phyloP scores from a whole-genome alignment of 2,329 filamentous ascomycete genomes.

The Didymella pinodella region DNA sequence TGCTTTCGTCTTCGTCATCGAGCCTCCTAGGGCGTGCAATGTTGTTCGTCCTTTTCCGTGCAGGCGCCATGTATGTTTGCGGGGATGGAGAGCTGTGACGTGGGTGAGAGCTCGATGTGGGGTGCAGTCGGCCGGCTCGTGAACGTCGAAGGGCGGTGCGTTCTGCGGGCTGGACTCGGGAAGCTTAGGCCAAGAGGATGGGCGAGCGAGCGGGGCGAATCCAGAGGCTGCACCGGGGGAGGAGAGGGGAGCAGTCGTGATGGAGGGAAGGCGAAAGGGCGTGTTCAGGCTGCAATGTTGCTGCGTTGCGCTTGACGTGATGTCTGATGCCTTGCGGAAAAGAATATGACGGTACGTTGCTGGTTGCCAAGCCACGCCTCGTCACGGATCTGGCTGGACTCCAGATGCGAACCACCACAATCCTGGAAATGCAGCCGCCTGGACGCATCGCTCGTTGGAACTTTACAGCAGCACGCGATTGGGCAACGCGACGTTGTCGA shows the following conservation, averaged over 20 bases:
- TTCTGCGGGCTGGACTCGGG: slow-evolving; percentile 34
- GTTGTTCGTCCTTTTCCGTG: slow-evolving; percentile 47
- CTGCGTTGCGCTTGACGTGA: slow-evolving; percentile 29
- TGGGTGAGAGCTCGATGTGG: slow-evolving; percentile 29
- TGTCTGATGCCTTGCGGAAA: slow-evolving; percentile 49
- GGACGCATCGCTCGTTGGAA: not conserved
- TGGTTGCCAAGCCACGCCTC: slow-evolving; percentile 25
- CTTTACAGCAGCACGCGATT: not conserved
- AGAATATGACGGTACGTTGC: slow-evolving; percentile 45
- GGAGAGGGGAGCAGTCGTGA: slow-evolving; percentile 34
- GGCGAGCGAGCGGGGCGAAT: slow-evolving; percentile 27
- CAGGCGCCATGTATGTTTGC: slow-evolving; percentile 48
- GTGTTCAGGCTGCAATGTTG: slow-evolving; percentile 30
- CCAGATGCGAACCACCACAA: slow-evolving; percentile 21
- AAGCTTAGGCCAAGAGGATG: slow-evolving; percentile 23
- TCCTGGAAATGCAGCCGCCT: slow-evolving; percentile 6
- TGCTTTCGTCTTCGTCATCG: slow-evolving; percentile 51
- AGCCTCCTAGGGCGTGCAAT: slow-evolving; percentile 50
- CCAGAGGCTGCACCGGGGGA: slow-evolving; percentile 25
- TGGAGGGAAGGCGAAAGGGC: slow-evolving; percentile 31
- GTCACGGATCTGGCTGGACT: slow-evolving; percentile 6
- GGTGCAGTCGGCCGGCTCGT: slow-evolving; percentile 16
- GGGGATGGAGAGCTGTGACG: slow-evolving; percentile 17
- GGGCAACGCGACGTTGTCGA: not conserved
- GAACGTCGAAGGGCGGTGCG: slow-evolving; percentile 20